Evolutionary conservation across 2,329 filamentous ascomycete genomes (phyloP).

Genomic region (Huntiella decipiens): DNA sequence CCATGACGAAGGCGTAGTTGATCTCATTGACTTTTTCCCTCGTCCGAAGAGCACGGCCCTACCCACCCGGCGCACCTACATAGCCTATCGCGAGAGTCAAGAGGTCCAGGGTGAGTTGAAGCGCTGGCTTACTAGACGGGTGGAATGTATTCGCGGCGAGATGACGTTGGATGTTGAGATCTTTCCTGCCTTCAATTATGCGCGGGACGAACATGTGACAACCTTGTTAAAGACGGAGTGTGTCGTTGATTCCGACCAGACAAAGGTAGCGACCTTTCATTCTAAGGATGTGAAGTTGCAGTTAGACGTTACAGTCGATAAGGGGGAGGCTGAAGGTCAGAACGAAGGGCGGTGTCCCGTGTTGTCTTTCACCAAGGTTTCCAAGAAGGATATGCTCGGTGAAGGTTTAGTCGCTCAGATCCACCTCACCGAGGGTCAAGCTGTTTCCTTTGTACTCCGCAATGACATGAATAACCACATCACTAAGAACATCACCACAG

Average conservation of each 20-base stretch:
- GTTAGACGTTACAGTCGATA: conserved; percentile 48
- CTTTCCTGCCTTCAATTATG: conserved; percentile 57
- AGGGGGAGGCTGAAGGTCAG: conserved; percentile 26
- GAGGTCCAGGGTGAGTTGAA: conserved; percentile 43
- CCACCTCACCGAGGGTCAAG: conserved; percentile 43
- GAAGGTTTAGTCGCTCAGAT: conserved; percentile 44
- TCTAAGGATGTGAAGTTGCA: conserved; percentile 41
- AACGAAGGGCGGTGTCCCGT: conserved; percentile 26
- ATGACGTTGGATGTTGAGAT: conserved; percentile 47
- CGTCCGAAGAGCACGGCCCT: conserved; percentile 41
- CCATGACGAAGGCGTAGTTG: conserved; percentile 54
- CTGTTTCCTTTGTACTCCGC: conserved; percentile 49
- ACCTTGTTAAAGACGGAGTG: conserved; percentile 30
- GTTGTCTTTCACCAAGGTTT: conserved; percentile 35
- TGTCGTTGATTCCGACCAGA: conserved; percentile 22
- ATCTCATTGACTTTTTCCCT: conserved; percentile 58
- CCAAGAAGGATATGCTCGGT: conserved; percentile 32
- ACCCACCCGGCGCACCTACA: conserved; percentile 29
- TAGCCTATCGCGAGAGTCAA: conserved; percentile 32
- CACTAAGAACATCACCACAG: conserved; percentile 36
- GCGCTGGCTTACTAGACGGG: conserved; percentile 50
- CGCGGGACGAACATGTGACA: conserved; percentile 40
- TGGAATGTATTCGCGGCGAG: conserved; percentile 52
- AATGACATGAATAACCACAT: conserved; percentile 40
- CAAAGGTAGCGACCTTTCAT: conserved; percentile 45